Evolutionary conservation across 441 rosid genomes (phyloP), one percentile per base, ranked within the genome.

Genomic region (Syzygium malaccense): DNA sequence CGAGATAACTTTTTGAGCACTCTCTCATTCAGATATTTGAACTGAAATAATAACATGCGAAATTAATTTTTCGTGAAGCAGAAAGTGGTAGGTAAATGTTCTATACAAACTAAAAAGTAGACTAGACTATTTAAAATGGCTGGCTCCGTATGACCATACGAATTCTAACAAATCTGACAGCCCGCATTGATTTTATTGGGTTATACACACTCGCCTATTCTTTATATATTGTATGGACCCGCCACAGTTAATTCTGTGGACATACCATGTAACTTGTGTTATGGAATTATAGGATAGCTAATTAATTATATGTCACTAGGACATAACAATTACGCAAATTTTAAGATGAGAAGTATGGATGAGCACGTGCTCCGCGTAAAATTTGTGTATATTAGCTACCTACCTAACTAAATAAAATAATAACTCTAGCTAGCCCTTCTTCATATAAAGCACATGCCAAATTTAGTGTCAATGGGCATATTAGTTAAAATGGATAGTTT

Each of bases 161-260:
- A 32, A 66, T 8, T 66, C 17, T 0, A 5, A 32, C 2, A 18
- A 0, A 32, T 66, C 5, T 18, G 14, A 32, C 3, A 1, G 4
- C 32, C 3, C 37, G 3, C 33, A 32, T 1, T 2, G 7, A 66
- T 8, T 66, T 32, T 18, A 66, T 66, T 8, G 78, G 9, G 33
- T 18, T 20, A 68, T 68, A 66, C 45, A 32, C 33, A 68, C 45
- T 68, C 19, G n/a, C 68, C 3, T n/a, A 14, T 62, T n/a, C 30
- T n/a, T 14, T n/a, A 9, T 62, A n/a, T n/a, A 62, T 32, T 9
- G 33, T 23, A 66, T 32, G 78, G 45, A 66, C 19, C 26, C 12
- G 12, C 20, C 12, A 4, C 8, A 8, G 60, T 8, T 56, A 25
- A 68, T 68, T 68, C 26, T 33, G 19, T 10, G 14, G 19, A 68